Evolutionary conservation across 1,139 yeast genomes (phyloP), one percentile per base, ranked within the genome.

Genomic region (Arxiozyma telluris): DNA sequence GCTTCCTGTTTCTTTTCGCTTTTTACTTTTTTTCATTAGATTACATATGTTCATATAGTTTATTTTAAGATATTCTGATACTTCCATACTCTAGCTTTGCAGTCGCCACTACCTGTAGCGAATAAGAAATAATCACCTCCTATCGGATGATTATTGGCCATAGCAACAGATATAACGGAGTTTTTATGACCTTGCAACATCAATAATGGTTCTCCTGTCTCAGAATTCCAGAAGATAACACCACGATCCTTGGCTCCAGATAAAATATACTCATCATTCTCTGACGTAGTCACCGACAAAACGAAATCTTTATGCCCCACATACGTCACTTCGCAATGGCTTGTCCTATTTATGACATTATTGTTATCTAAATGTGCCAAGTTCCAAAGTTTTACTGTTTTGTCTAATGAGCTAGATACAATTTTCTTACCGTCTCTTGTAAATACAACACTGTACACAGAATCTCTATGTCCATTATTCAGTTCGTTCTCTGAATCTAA

Each of bases 91-190:
- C 96, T 81, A 47, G 98, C 98, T 71, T 90, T 87, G 72, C 96
- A 91, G 73, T 91, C 98, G 68, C 98, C 98, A 71, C 91, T 82
- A 56, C 98, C 98, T 18, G 98, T 91, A 53, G 98, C 98, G 76
- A 91, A 93, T 63, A 88, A 82, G 42, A 84, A 82, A 54, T 62
- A 64, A 41, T 65, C 61, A 34, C 70, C 68, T 63, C 87, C 89
- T 53, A 80, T 76, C 52, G 84, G 84, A 58, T 80, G 79, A 45
- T 88, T 84, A 65, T 82, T 83, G 49, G 91, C 83, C 27, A 93
- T 96, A 48, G 96, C 91, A 45, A 91, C 98, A 52, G 94, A 84
- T 61, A 93, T 93, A 51, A 91, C 98, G 20, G 96, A 87, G 74
- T 93, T 93, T 69, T 95, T 83, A 73, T 91, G 98, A 41, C 98